Base-by-base conservation (phyloP, 441 rosid genomes). In the Syzygium syzygioides region DNA sequence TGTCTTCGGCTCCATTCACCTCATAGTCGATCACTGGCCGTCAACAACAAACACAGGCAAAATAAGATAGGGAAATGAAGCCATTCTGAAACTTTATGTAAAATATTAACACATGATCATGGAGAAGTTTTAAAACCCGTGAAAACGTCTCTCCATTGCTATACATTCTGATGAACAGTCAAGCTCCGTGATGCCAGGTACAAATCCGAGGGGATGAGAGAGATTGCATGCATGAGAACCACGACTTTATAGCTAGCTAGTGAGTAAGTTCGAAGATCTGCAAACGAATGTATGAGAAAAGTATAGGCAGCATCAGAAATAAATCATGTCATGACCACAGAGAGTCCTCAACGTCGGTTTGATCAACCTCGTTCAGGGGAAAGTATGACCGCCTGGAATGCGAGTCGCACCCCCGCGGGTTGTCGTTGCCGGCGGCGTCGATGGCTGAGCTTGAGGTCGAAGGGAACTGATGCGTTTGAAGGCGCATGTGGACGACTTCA, bases 401-500 rank as follows among this genome's bases (percentile, higher is more conserved):
- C 28, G 86, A 17, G 86, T 18, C 59, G 86, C 89, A 76, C 85
- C 34, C 32, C 88, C 87, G 15, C 89, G 79, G 32, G 89, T 80
- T 37, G 79, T 55, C 62, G 86, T 86, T 66, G 87, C 68, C 5
- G 92, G 91, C 2, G 88, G 86, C 57, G 79, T 54, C 85, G 23
- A 90, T 53, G 53, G 90, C 89, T 4, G 88, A 80, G 13, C 89
- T 85, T 11, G 90, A 87, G 19, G 89, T 86, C 14, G 94, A 85
- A 18, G 90, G 84, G 62, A 56, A 62, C 62, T 93, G 94, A 41
- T 92, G 91, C 89, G 93, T 88, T 90, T 85, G 60, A 66, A 85
- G 37, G 62, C 93, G 93, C 91, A 96, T 86, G 87, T 94, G 98
- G 64, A 94, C 93, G n/a, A 95, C 94, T 90, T 97, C 98, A 25